Evolutionary conservation across 78 protist species (phyloP), one percentile per base, ranked within the genome.

Genomic region (Cavenderia fasciculata): DNA sequence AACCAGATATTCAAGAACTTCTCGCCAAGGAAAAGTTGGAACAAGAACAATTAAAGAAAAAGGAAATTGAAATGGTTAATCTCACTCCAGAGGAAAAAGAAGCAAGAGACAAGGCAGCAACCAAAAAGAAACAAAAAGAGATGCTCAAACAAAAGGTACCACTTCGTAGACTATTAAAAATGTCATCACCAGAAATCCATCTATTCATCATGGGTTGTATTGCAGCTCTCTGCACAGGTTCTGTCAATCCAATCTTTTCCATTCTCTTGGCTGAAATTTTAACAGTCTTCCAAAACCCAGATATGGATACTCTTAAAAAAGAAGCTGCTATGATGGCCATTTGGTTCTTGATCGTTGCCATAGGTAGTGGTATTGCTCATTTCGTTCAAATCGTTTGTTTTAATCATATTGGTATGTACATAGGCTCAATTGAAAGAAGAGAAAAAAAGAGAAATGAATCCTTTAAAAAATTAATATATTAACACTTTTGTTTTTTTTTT

Each of bases 161-260:
- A 38, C 4, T 57, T 33, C 41, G 49, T 14, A 46, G 87, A 36
- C 61, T 77, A 19, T 25, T 77, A 1, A 59, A n/a, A 34, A 33
- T 77, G 68, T 49, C 25, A 18, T 25, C 7, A 61, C 14, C 0
- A 2, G 87, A 77, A 44, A 63, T 73, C 75, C 87, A 73, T 23
- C 31, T 34, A 12, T 77, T 77, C 27, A 46, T 63, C 12, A 7
- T 77, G 12, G 87, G 87, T 63, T 43, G 3, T 1, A 0, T 63
- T 31, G 87, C 75, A 36, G 47, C 87, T 8, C 1, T 63, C 27
- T n/a, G 46, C 1, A 84, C 66, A 46, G 91, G 91, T 33, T 76
- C 91, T 4, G 69, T 84, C 47, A 72, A 69, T 73, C 91, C 91
- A 61, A 71, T 84, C 3, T 84, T 72, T 34, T 57, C 78, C 11